Evolutionary conservation across 768 basidiomycete genomes (phyloP), one percentile per base, ranked within the genome.

Genomic region (Tulasnella sp.): DNA sequence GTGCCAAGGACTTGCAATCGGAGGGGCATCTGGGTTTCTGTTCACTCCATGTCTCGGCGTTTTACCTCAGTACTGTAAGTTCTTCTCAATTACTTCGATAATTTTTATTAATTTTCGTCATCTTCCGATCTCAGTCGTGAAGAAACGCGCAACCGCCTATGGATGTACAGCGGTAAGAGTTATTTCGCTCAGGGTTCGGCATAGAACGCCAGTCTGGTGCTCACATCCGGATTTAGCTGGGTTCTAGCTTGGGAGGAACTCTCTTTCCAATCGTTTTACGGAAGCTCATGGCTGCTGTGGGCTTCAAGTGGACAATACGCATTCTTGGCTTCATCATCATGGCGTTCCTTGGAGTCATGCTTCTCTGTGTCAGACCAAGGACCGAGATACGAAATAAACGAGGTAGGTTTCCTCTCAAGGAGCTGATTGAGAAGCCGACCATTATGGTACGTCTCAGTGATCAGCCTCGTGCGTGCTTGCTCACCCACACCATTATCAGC

Each of bases 301-400:
- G 80, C 57, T 79, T 72, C 44, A 55, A 74, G 26, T 76, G 75
- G 75, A 77, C 75, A 26, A 94, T 93, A 86, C 87, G 93, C 15
- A 88, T 91, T 40, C 83, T 93, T 67, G 92, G 89, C 2, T 89
- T 93, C 79, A 88, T 92, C 18, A 82, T 92, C 0, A 79, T 91
- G 0, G 79, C 86, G 20, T 82, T 87, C 0, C 85, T 93, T 6
- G 87, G 87, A 1, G 81, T 88, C 16, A 86, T 88, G 23, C 92
- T 40, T 3, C 11, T 72, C 5, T 40, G 39, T 42, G 71, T 70
- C 73, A 35, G 32, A 6, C 40, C 32, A 35, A n/a, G 29, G 37
- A 85, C 83, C 79, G 61, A 51, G 81, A 85, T 18, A 82, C 84
- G 79, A 86, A 88, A 73, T 86, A 90, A 2, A 84, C 89, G 0